Conservation (phyloP, 805 yeast species). For the Hanseniaspora thailandica region DNA sequence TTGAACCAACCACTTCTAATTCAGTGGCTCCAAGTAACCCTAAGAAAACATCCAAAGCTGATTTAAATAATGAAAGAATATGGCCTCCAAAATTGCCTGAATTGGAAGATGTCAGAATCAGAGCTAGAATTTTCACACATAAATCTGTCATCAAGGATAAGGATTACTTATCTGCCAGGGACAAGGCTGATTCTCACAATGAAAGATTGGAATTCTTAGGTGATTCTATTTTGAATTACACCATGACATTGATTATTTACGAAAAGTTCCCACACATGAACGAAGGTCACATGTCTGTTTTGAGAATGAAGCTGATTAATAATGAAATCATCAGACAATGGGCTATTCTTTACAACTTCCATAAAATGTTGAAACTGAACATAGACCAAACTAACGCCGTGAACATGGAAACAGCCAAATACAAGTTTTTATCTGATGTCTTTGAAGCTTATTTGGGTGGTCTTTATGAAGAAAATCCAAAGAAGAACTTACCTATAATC, state of each 20-base stretch:
- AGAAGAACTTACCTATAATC: conserved; percentile 37
- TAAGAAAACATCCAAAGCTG: conserved; percentile 11
- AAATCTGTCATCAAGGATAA: conserved; percentile 56
- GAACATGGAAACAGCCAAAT: conserved; percentile 38
- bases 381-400: conserved; percentile 34
- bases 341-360: conserved; percentile 57
- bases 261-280: conserved; percentile 53
- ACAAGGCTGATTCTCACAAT: conserved; percentile 53
- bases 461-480: conserved; percentile 42
- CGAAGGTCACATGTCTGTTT: conserved; percentile 70
- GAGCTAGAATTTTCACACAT: conserved; percentile 68
- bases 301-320: conserved; percentile 60
- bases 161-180: conserved; percentile 43
- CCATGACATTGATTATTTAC: conserved; percentile 59
- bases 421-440: conserved; percentile 73
- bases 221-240: conserved; percentile 66
- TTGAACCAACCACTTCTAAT: conserved; percentile 1
- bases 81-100: conserved; percentile 64
- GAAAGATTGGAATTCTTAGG: conserved; percentile 87
- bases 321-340: conserved; percentile 63
- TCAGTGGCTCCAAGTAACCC: conserved; percentile 16
- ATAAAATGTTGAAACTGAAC: conserved; percentile 41
- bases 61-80: conserved; percentile 14
- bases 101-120: conserved; percentile 47
- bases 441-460: conserved; percentile 95